Evolutionary conservation across 2,329 filamentous ascomycete species (phyloP).

Genomic region (Bipolaris bicolor): DNA sequence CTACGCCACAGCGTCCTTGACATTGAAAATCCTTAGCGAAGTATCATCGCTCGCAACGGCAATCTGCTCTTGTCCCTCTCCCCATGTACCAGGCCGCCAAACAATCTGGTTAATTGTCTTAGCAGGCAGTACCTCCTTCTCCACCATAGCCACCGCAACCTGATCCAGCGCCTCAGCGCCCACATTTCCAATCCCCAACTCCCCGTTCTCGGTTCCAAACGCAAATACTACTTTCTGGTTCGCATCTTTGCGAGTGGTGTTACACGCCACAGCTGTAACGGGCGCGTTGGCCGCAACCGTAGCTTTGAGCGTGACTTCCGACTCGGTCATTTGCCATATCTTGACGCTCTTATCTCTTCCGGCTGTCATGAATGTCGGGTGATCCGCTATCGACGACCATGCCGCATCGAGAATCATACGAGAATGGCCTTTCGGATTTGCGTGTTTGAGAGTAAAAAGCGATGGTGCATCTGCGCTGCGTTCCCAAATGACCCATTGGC

Average conservation of each 20-base stretch:
- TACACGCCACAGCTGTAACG: slow-evolving; percentile 42
- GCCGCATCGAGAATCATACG: slow-evolving; percentile 90
- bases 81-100: slow-evolving; percentile 35
- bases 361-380: slow-evolving; percentile 77
- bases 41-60: slow-evolving; percentile 52
- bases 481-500: slow-evolving; percentile 86
- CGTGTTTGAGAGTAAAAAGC: slow-evolving; percentile 64
- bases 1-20: slow-evolving; percentile 4
- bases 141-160: slow-evolving; percentile 22
- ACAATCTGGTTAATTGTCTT: slow-evolving; percentile 43
- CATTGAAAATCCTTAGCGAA: slow-evolving; percentile 46
- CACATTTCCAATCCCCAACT: slow-evolving; percentile 25
- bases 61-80: slow-evolving; percentile 34
- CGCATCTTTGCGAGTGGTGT: neutral
- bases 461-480: slow-evolving; percentile 46
- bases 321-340: slow-evolving; percentile 56
- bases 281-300: slow-evolving; percentile 33
- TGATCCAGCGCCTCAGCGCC: slow-evolving; percentile 20
- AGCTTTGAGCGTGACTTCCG: slow-evolving; percentile 29
- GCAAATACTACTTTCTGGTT: slow-evolving; percentile 30
- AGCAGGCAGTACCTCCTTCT: slow-evolving; percentile 24
- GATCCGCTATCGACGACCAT: slow-evolving; percentile 64
- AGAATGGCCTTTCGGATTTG: slow-evolving; percentile 83
- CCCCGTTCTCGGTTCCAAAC: slow-evolving; percentile 43
- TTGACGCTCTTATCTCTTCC: slow-evolving; percentile 85